Evolutionary conservation across 176 grass and related monocot genomes (phyloP).

Genomic region (Raddia distichophylla): DNA sequence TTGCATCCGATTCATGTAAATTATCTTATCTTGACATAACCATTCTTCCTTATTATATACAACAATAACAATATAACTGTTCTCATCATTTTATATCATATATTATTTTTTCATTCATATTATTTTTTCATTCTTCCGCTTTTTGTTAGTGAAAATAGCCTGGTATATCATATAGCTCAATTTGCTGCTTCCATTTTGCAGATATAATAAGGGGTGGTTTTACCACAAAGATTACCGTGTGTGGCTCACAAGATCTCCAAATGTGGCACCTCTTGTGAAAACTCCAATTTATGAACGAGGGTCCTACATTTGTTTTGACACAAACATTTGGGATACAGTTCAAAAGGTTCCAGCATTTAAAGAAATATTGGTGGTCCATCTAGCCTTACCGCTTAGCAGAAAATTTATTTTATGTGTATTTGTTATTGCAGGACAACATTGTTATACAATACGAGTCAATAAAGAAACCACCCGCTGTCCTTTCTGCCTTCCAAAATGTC

Average conservation of each 20-base stretch:
- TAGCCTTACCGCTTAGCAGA: constrained; percentile 19
- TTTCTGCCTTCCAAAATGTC: constrained; percentile 56
- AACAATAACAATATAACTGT: constrained; percentile 10
- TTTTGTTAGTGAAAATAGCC: background rate
- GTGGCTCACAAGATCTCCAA: constrained; percentile 76
- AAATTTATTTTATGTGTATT: constrained; percentile 14
- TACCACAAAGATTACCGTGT: constrained; percentile 80
- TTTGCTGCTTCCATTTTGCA: constrained; percentile 37
- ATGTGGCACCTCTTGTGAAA: constrained; percentile 65
- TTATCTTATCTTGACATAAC: background rate
- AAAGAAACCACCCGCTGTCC: constrained; percentile 70
- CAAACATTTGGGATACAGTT: constrained; percentile 70
- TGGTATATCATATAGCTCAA: background rate
- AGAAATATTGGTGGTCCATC: background rate
- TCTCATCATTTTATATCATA: background rate
- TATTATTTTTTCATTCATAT: background rate
- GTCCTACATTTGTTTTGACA: constrained; percentile 77
- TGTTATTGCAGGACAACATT: constrained; percentile 68
- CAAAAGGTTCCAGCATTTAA: constrained; percentile 59
- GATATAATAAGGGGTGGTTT: constrained; percentile 86
- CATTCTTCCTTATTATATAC: background rate
- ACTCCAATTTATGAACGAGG: constrained; percentile 74
- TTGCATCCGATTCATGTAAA: background rate
- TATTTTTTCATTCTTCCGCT: background rate
- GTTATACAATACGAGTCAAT: constrained; percentile 71